Evolutionary conservation across 768 basidiomycete genomes (phyloP), one percentile per base, ranked within the genome.

Genomic region (Lactarius hengduanensis): DNA sequence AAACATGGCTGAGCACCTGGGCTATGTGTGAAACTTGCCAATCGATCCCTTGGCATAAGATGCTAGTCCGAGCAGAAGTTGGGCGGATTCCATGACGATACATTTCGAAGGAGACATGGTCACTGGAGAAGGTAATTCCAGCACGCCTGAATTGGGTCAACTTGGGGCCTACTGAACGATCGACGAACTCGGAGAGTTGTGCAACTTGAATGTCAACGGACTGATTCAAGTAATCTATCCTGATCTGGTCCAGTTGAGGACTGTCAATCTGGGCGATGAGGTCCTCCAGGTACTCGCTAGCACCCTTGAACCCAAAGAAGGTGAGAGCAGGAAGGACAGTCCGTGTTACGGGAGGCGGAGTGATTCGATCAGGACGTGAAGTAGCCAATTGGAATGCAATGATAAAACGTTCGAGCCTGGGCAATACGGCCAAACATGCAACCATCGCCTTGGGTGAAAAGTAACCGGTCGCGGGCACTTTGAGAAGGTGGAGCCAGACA

Each of bases 61-160:
- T 26, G 10, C 7, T 10, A 22, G 9, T n/a, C 45, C 20, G 9
- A n/a, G 0, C 43, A 2, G 18, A 45, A n/a, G 2, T 6, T 10
- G n/a, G 10, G 20, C 10, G 20, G 7, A 22, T 11, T 50, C 4
- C 9, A 4, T 4, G n/a, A 47, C 2, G 9, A 47, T 11, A 1
- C 45, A 4, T 22, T 3, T 11, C 9, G 47, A 50, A 50, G n/a
- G 22, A 4, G 22, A 50, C 47, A 1, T 1, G 0, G 4, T 4
- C 4, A 3, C 20, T 1, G 20, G 4, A 22, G 11, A 50, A n/a
- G 2, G 0, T 22, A 22, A 50, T 0, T 22, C 1, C 0, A 0
- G 47, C 22, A 22, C 11, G 47, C 11, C 10, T 50, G 22, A 13
- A 13, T 22, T 0, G 47, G n/a, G n/a, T 22, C 1, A 50, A 5